Evolutionary conservation across 345 rosid genomes (phyloP), one percentile per base, ranked within the genome.

Genomic region (Schrenkiella parvula): DNA sequence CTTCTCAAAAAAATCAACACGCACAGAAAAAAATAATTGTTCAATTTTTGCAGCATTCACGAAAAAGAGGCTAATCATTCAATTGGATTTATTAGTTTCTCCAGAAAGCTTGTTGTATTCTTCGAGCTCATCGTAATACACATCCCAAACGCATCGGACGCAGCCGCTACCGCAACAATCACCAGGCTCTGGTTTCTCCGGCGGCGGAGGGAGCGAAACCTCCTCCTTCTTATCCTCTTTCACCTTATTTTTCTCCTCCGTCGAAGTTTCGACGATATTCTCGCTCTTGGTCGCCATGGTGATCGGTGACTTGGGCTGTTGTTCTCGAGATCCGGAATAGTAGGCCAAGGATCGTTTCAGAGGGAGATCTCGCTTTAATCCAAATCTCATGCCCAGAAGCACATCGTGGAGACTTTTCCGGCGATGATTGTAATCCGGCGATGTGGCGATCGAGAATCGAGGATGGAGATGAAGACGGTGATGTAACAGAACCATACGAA

Each of bases 151-250:
- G 85, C 97, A 93, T 56, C 91, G 72, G 3, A 88, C 89, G 82
- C 98, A 93, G 2, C 97, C 98, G 82, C 95, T 88, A 4, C 97
- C 97, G 47, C 99, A 95, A 28, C 99, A 95, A 80, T 95, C 96
- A 4, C 95, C 95, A 17, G 95, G 86, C 72, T 87, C 89, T 31
- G 98, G 97, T 86, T 88, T 89, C 85, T 93, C 98, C 60, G 96
- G 97, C 48, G 89, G 97, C 19, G 88, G 92, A 2, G 89, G 87
- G 1, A 70, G 68, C 41, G 76, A 26, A 23, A 14, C 26, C 28
- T 62, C 67, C 64, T 50, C 51, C 56, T 69, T 18, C 61, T 75
- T 25, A 31, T 43, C 32, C 70, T 76, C 55, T 52, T 32, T 62
- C 32, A 6, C 28, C 26, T 62, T 55, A 7, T 8, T 17, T 32